These are phyloP conservation scores for Candida sojae DNA, from an alignment of 1,139 yeast species.

Conservation along the genomic window DNA sequence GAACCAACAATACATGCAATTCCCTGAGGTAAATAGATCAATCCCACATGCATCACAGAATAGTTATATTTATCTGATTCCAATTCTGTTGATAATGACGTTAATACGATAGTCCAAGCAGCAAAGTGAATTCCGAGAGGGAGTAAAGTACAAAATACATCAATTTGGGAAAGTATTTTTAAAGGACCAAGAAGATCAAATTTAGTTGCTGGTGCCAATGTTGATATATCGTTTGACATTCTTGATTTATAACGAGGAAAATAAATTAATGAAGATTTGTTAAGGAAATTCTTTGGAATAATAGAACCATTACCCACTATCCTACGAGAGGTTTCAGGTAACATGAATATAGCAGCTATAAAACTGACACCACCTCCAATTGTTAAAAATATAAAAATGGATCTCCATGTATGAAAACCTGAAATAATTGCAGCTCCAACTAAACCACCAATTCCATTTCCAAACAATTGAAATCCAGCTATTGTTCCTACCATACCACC, in stretches of 20 bases:
- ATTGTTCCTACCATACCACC: conserved; percentile 44
- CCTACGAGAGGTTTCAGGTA: conserved; percentile 40
- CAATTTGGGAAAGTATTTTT: conserved; percentile 25
- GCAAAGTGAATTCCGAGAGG: conserved; percentile 40
- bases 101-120: conserved; percentile 37
- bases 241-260: conserved; percentile 25
- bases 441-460: conserved; percentile 44
- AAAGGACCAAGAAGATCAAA: conserved; percentile 32
- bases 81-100: conserved; percentile 33
- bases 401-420: conserved; percentile 36
- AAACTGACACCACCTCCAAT: conserved; percentile 38
- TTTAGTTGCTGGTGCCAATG: conserved; percentile 21
- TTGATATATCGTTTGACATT: conserved; percentile 27
- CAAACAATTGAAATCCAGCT: conserved; percentile 36
- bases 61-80: conserved; percentile 33
- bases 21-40: conserved; percentile 43
- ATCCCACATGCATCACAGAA: conserved; percentile 37
- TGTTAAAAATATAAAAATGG: conserved; percentile 38
- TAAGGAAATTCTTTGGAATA: conserved; percentile 21
- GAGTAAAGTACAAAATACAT: conserved; percentile 26
- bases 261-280: conserved; percentile 25
- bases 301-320: conserved; percentile 44
- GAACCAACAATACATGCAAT: conserved; percentile 32
- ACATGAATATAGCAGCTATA: conserved; percentile 20
- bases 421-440: conserved; percentile 37